A percentile compares a stretch with the other conserved stretches of the same genome.
Conservation (phyloP, 495 filamentous ascomycete genomes). For the Lineolata rhizophorae region DNA sequence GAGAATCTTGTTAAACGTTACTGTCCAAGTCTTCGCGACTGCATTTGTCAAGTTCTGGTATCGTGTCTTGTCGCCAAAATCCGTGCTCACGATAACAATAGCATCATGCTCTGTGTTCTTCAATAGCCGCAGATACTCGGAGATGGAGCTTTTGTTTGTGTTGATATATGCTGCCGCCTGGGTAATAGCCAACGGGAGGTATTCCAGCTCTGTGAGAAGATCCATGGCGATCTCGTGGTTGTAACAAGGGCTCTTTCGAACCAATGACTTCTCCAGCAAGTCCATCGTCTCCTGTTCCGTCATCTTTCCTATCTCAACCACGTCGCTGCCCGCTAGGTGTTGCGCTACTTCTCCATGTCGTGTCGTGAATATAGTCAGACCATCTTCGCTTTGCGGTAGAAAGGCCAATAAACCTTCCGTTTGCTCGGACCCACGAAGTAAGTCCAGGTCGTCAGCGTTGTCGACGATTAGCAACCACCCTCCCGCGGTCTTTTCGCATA, state of each 20-base stretch:
- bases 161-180: constrained; percentile 15
- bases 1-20: constrained; percentile 9
- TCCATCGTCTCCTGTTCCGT: constrained; percentile 5
- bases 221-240: constrained; percentile 4
- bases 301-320: constrained; percentile 10
- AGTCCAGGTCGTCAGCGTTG: constrained; percentile 12
- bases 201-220: constrained; percentile 9
- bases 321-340: constrained; percentile 6
- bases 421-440: constrained; percentile 5
- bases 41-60: constrained; percentile 7
- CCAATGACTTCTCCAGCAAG: constrained; percentile 7
- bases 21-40: constrained; percentile 12
- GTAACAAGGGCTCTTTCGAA: constrained; percentile 3
- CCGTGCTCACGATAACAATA: constrained; percentile 10
- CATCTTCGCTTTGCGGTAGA: constrained; percentile 9
- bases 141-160: constrained; percentile 7
- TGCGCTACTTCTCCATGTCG: constrained; percentile 7
- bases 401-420: constrained; percentile 6
- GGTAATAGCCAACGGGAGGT: constrained; percentile 13
- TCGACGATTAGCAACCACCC: constrained; percentile 9
- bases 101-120: constrained; percentile 10
- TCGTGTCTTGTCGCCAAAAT: constrained; percentile 10
- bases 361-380: constrained; percentile 12
- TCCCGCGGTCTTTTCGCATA: constrained; percentile 5
- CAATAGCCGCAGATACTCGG: constrained; percentile 10